Percentiles rank a stretch among this genome's conserved stretches.
phyloP scores from a whole-genome alignment of 371 early-diverging fungal genomes.

The Funneliformis caledonium region DNA sequence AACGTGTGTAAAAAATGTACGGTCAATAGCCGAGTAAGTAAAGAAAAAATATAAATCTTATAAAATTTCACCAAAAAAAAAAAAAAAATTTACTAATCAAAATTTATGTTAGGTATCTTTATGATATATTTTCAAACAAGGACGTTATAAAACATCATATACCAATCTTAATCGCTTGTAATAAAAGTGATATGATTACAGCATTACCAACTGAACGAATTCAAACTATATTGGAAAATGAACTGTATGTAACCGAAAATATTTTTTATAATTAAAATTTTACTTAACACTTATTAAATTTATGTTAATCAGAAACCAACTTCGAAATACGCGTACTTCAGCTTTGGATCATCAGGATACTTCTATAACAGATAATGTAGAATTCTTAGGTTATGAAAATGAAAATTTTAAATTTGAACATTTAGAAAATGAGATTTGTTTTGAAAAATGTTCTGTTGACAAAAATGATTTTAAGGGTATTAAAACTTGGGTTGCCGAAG shows the following conservation, averaged over 20 bases:
- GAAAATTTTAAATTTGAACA: constrained; percentile 82
- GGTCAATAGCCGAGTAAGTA: constrained; percentile 61
- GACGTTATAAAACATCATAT: constrained; percentile 59
- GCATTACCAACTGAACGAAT: constrained; percentile 70
- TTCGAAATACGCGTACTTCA: constrained; percentile 70
- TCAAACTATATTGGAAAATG: constrained; percentile 67
- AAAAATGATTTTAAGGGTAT: constrained; percentile 52
- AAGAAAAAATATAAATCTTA: neutral
- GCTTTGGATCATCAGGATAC: constrained; percentile 61
- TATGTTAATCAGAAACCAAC: constrained; percentile 58
- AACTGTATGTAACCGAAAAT: constrained; percentile 64
- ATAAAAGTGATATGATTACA: constrained; percentile 80
- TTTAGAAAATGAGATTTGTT: constrained; percentile 66
- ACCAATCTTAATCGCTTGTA: constrained; percentile 78
- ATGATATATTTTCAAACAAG: constrained; percentile 74
- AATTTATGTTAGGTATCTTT: constrained; percentile 57
- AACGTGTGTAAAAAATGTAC: constrained; percentile 54
- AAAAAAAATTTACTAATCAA: neutral
- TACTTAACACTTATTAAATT: neutral
- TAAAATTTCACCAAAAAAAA: constrained; percentile 2
- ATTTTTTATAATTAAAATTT: neutral
- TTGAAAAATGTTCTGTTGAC: constrained; percentile 65
- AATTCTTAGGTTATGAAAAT: constrained; percentile 80
- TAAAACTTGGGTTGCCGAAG: constrained; percentile 52
- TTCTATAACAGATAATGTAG: constrained; percentile 52